Base-by-base conservation (phyloP, 441 rosid species). In the Croton laevigatus region DNA sequence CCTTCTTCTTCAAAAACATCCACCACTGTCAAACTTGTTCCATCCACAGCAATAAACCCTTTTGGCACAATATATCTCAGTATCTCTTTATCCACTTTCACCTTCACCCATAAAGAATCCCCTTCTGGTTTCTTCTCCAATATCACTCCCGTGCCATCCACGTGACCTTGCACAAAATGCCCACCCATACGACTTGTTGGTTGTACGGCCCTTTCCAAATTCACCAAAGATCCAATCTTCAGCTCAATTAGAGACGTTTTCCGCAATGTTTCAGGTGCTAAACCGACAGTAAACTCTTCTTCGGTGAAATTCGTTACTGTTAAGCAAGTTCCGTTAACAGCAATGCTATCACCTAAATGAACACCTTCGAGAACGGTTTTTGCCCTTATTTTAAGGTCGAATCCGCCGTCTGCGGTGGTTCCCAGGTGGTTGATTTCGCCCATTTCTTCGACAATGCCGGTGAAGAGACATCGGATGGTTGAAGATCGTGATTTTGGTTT, bases 141-240 rank as follows among this genome's bases (percentile, higher is more conserved):
- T 1, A 93, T 93, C 88, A 74, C 88, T 59, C 96, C 98, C 12
- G 91, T 89, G 4, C 94, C 96, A 69, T 91, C 98, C 74, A 93
- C 97, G 72, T 91, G 96, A 6, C 98, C 98, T 84, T 93, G 98
- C 79, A 93, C 98, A 70, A 91, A 91, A 79, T 93, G 97, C 32
- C 97, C 96, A 0, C 97, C 98, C 98, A 91, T 88, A 17, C 96
- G 76, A 58, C 85, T 86, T 37, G 84, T 80, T 3, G 97, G 97
- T 75, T 81, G 91, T 58, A 89, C 81, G 8, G 97, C 98, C 70
- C 97, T 82, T 87, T 91, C 97, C 83, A 93, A 78, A 61, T 93
- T 91, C 76, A 93, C 96, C 81, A 68, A 49, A n/a, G 97, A 89
- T 38, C 97, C 98, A 19, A 79, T 64, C 78, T 79, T 75, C 44